Conservation (phyloP, 495 filamentous ascomycete species). For the Astrothelium subdiscretum region DNA sequence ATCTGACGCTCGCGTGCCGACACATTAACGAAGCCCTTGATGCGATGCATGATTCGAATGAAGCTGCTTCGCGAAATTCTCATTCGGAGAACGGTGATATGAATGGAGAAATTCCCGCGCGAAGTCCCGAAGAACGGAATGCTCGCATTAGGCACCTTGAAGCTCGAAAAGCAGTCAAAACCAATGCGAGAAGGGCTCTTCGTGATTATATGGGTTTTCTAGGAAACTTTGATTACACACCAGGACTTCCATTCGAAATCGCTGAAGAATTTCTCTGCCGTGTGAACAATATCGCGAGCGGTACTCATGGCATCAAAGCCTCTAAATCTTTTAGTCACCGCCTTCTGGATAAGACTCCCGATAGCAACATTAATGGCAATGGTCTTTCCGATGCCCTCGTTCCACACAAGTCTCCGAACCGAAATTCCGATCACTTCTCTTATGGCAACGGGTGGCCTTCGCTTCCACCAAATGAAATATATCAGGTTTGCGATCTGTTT, state of each 20-base stretch:
- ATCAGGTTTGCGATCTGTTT: constrained; percentile 30
- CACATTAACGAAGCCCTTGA: constrained; percentile 46
- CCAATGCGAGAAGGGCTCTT: constrained; percentile 60
- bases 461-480: constrained; percentile 28
- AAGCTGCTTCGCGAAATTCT: constrained; percentile 11
- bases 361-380: constrained; percentile 4
- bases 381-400: constrained; percentile 3
- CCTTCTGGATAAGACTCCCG: constrained; percentile 10
- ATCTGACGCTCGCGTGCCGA: constrained; percentile 57
- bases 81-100: constrained; percentile 23
- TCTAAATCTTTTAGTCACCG: constrained; percentile 14
- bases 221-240: constrained; percentile 63
- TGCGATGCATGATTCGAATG: constrained; percentile 24
- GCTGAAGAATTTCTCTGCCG: constrained; percentile 56
- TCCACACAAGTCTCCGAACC: neutral
- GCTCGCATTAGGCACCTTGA: constrained; percentile 39
- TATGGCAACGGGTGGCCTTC: constrained; percentile 20
- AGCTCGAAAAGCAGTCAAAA: constrained; percentile 52
- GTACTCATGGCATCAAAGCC: constrained; percentile 17
- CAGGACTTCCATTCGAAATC: constrained; percentile 50
- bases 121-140: constrained; percentile 17
- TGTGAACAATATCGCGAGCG: constrained; percentile 44
- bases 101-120: constrained; percentile 7
- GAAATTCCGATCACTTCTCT: neutral
- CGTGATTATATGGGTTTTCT: constrained; percentile 59